Base-by-base conservation (phyloP, 306 rosid genomes). In the Trifolium subterraneum region DNA sequence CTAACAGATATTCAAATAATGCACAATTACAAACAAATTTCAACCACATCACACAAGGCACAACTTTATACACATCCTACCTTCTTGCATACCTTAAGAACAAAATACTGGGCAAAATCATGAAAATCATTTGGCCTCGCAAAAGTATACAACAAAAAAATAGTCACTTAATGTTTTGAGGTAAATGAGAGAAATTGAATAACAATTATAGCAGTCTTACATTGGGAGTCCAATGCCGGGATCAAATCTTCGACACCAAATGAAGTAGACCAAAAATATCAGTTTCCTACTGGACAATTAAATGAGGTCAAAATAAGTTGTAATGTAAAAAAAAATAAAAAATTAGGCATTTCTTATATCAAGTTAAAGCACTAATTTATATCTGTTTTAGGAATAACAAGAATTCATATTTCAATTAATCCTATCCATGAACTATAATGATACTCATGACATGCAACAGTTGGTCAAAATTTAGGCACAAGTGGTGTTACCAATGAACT, bases 121-220 rank as follows among this genome's bases (percentile, higher is more conserved):
- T 88, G 92, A 73, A 94, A 94, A 84, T 92, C 97, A 78, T 94
- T 94, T 75, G 99, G 96, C 96, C 99, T 94, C 95, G 79, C 71
- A 89, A 65, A 76, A 84, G 64, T 59, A 80, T 10, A 80, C 70
- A 75, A 78, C 42, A 59, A 51, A 15, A 68, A 59, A 71, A 73
- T 39, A 22, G 66, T 82, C 64, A 82, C 15, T 45, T 64, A 68
- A 55, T 15, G 59, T 54, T 10, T 59, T 25, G 56, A 56, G 22
- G n/a, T n/a, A n/a, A n/a, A n/a, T n/a, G n/a, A n/a, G n/a, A 33
- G 74, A 70, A 78, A 64, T 38, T 27, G 67, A 69, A 78, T 15
- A 41, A 55, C 6, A 67, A 22, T 55, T 62, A 29, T 15, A 54
- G 44, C 22, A 78, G 38, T 67, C 96, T 82, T 84, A 94, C 99